Base-by-base conservation (phyloP, 139 green algal species). In the Closterium sp. region DNA sequence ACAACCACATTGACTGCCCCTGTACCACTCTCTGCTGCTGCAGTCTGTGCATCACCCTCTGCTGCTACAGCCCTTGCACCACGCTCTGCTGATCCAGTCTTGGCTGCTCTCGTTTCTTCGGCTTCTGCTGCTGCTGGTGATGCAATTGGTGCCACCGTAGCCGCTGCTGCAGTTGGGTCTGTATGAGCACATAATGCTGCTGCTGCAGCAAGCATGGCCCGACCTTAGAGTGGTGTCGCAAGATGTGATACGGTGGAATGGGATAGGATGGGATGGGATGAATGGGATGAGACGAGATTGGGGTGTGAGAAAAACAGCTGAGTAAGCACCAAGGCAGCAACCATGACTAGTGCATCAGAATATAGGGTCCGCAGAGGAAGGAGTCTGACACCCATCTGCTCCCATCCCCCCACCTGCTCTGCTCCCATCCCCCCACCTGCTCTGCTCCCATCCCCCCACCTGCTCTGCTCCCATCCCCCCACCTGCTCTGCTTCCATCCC, bases 1-100 rank as follows among this genome's bases (percentile, higher is more conserved):
- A 93, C 90, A 21, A 93, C n/a, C 90, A 93, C 90, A 28, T 92
- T 90, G 13, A 92, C 45, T 70, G 45, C 45, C 45, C 9, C 9
- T 88, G 38, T 30, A 86, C 38, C 38, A 27, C 89, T 1, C 32
- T 38, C 32, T 24, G 31, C n/a, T 32, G 22, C 24, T 91, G 9
- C 38, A 27, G 0, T 6, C 38, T 91, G 9, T 22, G 6, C 32
- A 30, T 4, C 17, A 87, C 87, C 30, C 1, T 79, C 87, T 30
- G n/a, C 28, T 30, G 19, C 11, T 31, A 7, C 84, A 4, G 32
- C 32, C 32, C 32, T 3, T 38, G 32, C 3, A 38, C 2, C 3
- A 38, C 32, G 2, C 32, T 38, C 32, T 38, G 32, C 32, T 38
- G 3, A 38, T 38, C 32, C 32, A 38, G 32, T 38, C 3, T 38